Evolutionary conservation across 1,284 basidiomycete species (phyloP).

Genomic region (Bondarzewia mesenterica): DNA sequence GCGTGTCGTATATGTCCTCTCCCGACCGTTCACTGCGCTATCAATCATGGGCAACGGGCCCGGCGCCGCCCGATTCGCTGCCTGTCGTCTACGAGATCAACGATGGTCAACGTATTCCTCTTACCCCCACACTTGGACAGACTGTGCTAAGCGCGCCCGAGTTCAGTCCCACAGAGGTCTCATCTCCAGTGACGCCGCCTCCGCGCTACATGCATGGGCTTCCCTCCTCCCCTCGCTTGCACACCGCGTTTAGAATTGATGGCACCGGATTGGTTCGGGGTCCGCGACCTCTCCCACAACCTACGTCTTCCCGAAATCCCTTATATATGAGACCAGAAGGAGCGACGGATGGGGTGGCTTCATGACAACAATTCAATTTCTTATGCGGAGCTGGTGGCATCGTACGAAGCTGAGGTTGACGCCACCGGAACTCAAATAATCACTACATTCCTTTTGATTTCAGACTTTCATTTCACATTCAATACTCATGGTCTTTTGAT

Average conservation of each 20-base stretch:
- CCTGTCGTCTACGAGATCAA: background rate
- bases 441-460: too few species aligned
- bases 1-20: background rate
- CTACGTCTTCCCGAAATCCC: background rate
- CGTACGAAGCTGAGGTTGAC: too few species aligned
- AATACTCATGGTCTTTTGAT: too few species aligned
- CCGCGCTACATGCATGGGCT: background rate
- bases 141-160: background rate
- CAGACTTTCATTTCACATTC: too few species aligned
- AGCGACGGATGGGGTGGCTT: too few species aligned
- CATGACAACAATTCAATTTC: too few species aligned
- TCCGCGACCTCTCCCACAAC: background rate
- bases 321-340: too few species aligned
- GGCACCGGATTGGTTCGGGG: background rate
- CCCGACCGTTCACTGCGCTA: background rate
- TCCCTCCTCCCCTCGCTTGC: background rate
- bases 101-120: background rate
- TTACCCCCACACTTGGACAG: background rate
- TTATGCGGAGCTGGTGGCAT: too few species aligned
- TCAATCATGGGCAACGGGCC: background rate
- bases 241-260: background rate
- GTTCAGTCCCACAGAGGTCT: background rate
- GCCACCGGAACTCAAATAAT: too few species aligned
- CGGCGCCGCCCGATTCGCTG: background rate
- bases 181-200: background rate